These are phyloP conservation scores for Saccharum spontaneum DNA, from an alignment of 176 grass and related monocot species.

Conservation along the genomic window DNA sequence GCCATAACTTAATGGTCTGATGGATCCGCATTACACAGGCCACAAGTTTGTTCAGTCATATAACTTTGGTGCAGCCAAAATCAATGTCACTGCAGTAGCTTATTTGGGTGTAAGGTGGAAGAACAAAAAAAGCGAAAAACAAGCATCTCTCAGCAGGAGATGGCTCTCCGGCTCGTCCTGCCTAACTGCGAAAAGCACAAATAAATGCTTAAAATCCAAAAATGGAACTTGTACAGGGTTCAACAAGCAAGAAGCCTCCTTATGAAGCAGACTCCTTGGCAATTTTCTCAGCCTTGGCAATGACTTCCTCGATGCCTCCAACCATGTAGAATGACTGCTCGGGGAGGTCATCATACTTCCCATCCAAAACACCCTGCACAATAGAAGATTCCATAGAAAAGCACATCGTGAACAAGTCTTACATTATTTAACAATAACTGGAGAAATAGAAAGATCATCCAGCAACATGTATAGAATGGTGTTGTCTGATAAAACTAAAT, in stretches of 20 bases:
- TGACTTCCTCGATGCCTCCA: constrained; percentile 90
- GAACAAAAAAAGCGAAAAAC: constrained; percentile 16
- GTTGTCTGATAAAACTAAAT: not conserved
- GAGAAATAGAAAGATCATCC: not conserved
- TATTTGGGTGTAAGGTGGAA: constrained; percentile 44
- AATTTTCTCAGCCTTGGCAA: constrained; percentile 91
- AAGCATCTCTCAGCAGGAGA: constrained; percentile 51
- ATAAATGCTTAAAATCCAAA: constrained; percentile 52
- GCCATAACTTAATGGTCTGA: constrained; percentile 32
- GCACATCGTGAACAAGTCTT: not conserved
- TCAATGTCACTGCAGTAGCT: constrained; percentile 44
- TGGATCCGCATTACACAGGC: constrained; percentile 36
- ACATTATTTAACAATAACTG: not conserved
- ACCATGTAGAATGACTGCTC: constrained; percentile 98
- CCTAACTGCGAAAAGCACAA: constrained; percentile 45
- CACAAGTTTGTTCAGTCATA: constrained; percentile 9
- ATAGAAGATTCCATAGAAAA: not conserved
- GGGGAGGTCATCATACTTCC: constrained; percentile 81
- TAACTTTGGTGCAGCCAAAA: constrained; percentile 23
- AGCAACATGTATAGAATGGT: not conserved
- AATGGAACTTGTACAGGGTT: constrained; percentile 54
- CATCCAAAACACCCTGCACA: constrained; percentile 83
- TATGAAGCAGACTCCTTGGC: constrained; percentile 71
- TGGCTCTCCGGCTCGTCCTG: constrained; percentile 49
- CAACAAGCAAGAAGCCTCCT: constrained; percentile 30